Evolutionary conservation across 108 stramenopile genomes (phyloP).

Genomic region (Skeletonema costatum): DNA sequence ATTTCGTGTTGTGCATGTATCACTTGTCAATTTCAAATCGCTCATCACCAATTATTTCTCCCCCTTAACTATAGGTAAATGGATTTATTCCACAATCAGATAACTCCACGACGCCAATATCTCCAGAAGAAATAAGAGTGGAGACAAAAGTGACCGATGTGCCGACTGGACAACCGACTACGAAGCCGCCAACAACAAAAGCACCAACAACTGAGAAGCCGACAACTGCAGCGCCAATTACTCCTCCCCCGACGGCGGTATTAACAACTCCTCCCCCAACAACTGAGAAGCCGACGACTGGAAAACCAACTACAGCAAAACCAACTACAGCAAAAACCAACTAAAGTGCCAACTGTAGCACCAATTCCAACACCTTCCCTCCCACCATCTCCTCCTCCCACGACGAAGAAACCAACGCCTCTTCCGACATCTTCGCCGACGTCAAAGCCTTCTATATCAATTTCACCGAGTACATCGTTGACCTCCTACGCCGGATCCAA

Average conservation of each 20-base stretch:
- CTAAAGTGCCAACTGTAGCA: not conserved
- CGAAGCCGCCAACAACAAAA: not conserved
- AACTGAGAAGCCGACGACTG: not conserved
- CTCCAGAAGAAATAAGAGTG: too few relatives aligned
- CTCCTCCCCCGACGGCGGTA: not conserved
- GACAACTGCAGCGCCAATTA: not conserved
- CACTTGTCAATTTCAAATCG: not conserved
- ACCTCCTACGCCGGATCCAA: not conserved
- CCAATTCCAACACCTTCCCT: not conserved
- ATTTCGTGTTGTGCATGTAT: not conserved
- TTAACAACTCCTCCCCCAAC: not conserved
- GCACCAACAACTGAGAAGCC: too few relatives aligned
- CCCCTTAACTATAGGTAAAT: not conserved
- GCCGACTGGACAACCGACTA: not conserved
- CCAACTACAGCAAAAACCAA: not conserved
- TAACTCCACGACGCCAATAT: too few relatives aligned
- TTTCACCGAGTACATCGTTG: too few relatives aligned
- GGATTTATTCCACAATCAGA: not conserved
- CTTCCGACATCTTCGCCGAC: too few relatives aligned
- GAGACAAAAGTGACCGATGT: too few relatives aligned
- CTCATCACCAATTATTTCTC: not conserved
- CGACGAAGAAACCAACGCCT: too few relatives aligned
- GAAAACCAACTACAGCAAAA: not conserved
- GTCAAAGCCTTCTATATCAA: too few relatives aligned
- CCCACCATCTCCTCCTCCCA: too few relatives aligned